These are phyloP conservation scores for Ceratocystis harringtonii DNA, from an alignment of 2,329 filamentous ascomycete genomes.

Conservation along the genomic window DNA sequence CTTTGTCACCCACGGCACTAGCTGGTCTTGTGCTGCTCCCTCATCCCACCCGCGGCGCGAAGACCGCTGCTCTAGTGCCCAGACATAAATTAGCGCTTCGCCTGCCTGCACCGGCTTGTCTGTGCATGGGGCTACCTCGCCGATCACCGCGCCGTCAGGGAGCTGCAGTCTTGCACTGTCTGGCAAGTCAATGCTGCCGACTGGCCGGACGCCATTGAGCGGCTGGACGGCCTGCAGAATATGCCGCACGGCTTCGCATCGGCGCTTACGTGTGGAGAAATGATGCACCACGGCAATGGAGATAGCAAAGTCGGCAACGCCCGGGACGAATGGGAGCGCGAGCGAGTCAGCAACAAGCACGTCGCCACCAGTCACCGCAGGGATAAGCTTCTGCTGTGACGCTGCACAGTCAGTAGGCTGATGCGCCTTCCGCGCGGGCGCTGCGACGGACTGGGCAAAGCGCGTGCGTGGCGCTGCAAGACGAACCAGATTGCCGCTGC, in stretches of 20 bases:
- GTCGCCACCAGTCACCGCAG: slow-evolving; percentile 36
- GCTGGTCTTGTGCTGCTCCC: slow-evolving; percentile 70
- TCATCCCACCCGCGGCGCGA: slow-evolving; percentile 84
- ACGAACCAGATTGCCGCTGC: slow-evolving; percentile 53
- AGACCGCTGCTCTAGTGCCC: slow-evolving; percentile 81
- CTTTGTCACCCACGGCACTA: slow-evolving; percentile 84
- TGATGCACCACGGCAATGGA: slow-evolving; percentile 93
- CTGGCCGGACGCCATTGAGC: neutral
- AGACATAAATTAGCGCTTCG: slow-evolving; percentile 71
- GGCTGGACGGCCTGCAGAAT: slow-evolving; percentile 52
- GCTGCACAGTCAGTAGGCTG: slow-evolving; percentile 21
- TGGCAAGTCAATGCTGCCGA: slow-evolving; percentile 20
- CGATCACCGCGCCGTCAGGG: slow-evolving; percentile 6
- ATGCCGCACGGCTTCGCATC: slow-evolving; percentile 54
- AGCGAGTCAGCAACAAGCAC: slow-evolving; percentile 70
- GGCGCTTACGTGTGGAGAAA: slow-evolving; percentile 60
- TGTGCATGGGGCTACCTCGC: slow-evolving; percentile 25
- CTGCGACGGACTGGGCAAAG: slow-evolving; percentile 16
- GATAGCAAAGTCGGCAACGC: slow-evolving; percentile 63
- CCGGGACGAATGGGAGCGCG: slow-evolving; percentile 57
- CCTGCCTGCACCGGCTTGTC: slow-evolving; percentile 27
- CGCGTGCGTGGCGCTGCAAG: slow-evolving; percentile 46
- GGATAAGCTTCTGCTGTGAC: neutral
- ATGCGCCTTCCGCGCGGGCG: slow-evolving; percentile 35
- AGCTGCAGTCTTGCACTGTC: slow-evolving; percentile 11